Evolutionary conservation across 495 filamentous ascomycete genomes (phyloP).

Genomic region (Beverwykella pulmonaria): DNA sequence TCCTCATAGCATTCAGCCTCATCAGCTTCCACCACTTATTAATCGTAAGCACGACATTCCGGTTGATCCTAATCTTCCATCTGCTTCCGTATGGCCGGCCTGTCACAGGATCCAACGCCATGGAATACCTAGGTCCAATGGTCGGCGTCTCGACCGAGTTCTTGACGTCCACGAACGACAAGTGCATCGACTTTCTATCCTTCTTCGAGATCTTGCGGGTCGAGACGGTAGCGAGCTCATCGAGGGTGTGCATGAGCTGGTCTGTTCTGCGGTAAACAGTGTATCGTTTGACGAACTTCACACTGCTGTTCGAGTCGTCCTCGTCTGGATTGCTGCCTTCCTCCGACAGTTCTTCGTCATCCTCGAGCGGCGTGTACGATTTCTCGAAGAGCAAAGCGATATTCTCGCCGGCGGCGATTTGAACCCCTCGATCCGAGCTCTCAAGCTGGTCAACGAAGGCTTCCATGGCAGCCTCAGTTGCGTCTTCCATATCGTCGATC

Average conservation of each 20-base stretch:
- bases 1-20: conserved; percentile 72
- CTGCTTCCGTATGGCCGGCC: conserved; percentile 69
- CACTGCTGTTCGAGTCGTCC: conserved; percentile 36
- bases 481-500: conserved; percentile 75
- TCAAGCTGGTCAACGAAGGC: conserved; percentile 88
- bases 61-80: conserved; percentile 73
- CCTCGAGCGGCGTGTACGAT: conserved; percentile 66
- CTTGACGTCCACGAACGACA: conserved; percentile 78
- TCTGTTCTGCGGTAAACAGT: conserved; percentile 46
- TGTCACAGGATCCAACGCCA: conserved; percentile 71
- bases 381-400: conserved; percentile 91
- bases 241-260: conserved; percentile 54
- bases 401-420: conserved; percentile 84
- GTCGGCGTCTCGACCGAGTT: conserved; percentile 80
- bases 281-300: conserved; percentile 61
- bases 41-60: conserved; percentile 72
- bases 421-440: conserved; percentile 72
- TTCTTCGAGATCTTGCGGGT: conserved; percentile 75
- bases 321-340: conserved; percentile 55
- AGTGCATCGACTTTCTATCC: conserved; percentile 75
- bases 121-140: conserved; percentile 70
- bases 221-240: conserved; percentile 60
- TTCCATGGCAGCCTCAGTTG: conserved; percentile 76
- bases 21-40: conserved; percentile 91
- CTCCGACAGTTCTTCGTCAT: conserved; percentile 56